Conservation (phyloP, 169 alveolate genomes). For the Plasmodium gonderi region DNA sequence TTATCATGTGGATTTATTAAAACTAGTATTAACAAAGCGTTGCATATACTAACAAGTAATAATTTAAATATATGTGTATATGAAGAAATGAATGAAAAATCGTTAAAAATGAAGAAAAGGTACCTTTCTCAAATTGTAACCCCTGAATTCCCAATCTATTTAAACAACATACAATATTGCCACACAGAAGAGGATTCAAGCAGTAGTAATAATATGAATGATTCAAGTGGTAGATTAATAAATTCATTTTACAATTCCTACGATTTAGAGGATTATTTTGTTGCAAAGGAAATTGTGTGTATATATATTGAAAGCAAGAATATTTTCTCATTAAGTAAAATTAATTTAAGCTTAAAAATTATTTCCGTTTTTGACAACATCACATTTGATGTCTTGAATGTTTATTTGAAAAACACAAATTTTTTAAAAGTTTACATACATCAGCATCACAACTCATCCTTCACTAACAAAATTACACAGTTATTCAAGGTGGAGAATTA, state of each 20-base stretch:
- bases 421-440: slow-evolving; percentile 73
- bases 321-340: slow-evolving; percentile 62
- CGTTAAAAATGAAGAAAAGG: slow-evolving; percentile 62
- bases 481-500: slow-evolving; percentile 53
- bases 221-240: neutral
- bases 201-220: neutral
- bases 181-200: neutral
- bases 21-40: slow-evolving; percentile 67
- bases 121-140: slow-evolving; percentile 75
- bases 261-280: slow-evolving; percentile 52
- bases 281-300: slow-evolving; percentile 63
- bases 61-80: slow-evolving; percentile 72
- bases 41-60: slow-evolving; percentile 54
- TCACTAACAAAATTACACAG: slow-evolving; percentile 65
- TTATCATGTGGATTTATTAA: slow-evolving; percentile 75
- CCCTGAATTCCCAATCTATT: slow-evolving; percentile 76
- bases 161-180: slow-evolving; percentile 73
- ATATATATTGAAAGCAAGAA: slow-evolving; percentile 67
- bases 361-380: slow-evolving; percentile 64
- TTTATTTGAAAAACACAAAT: slow-evolving; percentile 50
- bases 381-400: slow-evolving; percentile 63
- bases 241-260: slow-evolving; percentile 11
- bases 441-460: slow-evolving; percentile 38
- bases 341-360: slow-evolving; percentile 61
- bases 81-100: slow-evolving; percentile 74